Percentiles rank a stretch among this genome's conserved stretches.
These are phyloP conservation scores for Debaryomyces castellii DNA, from an alignment of 805 yeast species.

Conservation along the genomic window DNA sequence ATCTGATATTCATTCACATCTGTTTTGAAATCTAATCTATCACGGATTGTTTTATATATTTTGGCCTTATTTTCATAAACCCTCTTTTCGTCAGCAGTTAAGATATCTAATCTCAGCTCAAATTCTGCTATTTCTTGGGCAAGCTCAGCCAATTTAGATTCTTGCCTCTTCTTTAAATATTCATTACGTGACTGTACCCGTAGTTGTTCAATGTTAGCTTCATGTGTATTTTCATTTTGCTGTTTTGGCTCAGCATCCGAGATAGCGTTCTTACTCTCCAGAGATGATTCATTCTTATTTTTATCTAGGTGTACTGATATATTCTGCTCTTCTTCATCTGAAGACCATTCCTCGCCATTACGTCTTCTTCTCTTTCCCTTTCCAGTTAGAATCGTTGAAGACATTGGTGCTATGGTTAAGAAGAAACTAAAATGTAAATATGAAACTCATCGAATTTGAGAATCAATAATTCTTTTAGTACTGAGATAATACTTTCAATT, in stretches of 20 bases:
- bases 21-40: slow-evolving; percentile 19
- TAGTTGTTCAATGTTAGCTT: slow-evolving; percentile 5
- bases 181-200: slow-evolving; percentile 17
- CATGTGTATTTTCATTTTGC: background rate
- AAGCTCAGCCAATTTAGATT: slow-evolving; percentile 16
- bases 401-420: slow-evolving; percentile 4
- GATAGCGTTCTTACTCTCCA: background rate
- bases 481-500: background rate
- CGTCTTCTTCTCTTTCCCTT: slow-evolving; percentile 14
- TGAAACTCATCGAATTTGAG: slow-evolving; percentile 1
- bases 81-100: slow-evolving; percentile 11
- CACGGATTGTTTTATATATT: slow-evolving; percentile 15
- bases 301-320: background rate
- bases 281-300: background rate
- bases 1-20: slow-evolving; percentile 37
- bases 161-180: slow-evolving; percentile 21
- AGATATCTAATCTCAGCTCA: slow-evolving; percentile 1
- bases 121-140: slow-evolving; percentile 13
- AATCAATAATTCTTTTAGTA: background rate
- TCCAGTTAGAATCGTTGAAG: slow-evolving; percentile 7
- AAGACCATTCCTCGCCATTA: slow-evolving; percentile 15
- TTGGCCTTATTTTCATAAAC: slow-evolving; percentile 18
- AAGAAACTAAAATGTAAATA: background rate
- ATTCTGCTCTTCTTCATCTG: slow-evolving; percentile 5
- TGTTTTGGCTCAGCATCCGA: background rate